Conservation (phyloP, 2,329 filamentous ascomycete genomes). For the Fusarium sp. region DNA sequence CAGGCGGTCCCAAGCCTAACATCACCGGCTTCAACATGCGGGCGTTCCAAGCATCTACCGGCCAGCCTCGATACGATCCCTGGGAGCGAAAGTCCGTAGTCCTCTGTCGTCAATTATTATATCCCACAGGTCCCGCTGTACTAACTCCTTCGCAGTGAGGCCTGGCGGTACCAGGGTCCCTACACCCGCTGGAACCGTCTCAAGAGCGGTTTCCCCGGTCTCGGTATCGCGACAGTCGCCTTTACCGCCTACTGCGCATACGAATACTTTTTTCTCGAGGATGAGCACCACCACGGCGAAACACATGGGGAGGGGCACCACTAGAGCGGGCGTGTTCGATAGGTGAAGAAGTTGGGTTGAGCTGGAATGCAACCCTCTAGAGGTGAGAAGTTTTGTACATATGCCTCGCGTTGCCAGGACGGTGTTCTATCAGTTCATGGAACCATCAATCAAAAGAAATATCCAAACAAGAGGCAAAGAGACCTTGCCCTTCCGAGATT, state of each 20-base stretch:
- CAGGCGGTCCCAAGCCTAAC: slow-evolving; percentile 72
- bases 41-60: slow-evolving; percentile 80
- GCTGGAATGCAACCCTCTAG: slow-evolving; percentile 25
- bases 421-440: slow-evolving; percentile 36
- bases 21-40: slow-evolving; percentile 93
- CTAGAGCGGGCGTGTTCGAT: slow-evolving; percentile 53
- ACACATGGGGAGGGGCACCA: slow-evolving; percentile 70
- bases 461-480: slow-evolving; percentile 1
- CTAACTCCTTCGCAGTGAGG: slow-evolving; percentile 73
- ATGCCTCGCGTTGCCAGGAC: slow-evolving; percentile 40
- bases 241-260: slow-evolving; percentile 91
- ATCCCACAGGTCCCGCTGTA: not conserved
- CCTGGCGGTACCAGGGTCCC: slow-evolving; percentile 91
- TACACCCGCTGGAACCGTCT: slow-evolving; percentile 93
- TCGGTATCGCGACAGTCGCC: slow-evolving; percentile 92
- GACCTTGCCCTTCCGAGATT: not conserved
- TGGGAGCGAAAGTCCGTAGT: slow-evolving; percentile 73
- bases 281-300: slow-evolving; percentile 71
- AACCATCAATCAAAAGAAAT: slow-evolving; percentile 42
- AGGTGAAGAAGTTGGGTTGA: slow-evolving; percentile 22
- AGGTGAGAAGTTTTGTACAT: slow-evolving; percentile 44
- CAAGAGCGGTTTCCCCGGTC: slow-evolving; percentile 85
- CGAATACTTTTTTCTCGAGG: slow-evolving; percentile 87
- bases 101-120: not conserved
- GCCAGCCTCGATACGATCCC: slow-evolving; percentile 72